Evolutionary conservation across 192 early-diverging fungal genomes (phyloP).

Genomic region (Gonapodya prolifera): DNA sequence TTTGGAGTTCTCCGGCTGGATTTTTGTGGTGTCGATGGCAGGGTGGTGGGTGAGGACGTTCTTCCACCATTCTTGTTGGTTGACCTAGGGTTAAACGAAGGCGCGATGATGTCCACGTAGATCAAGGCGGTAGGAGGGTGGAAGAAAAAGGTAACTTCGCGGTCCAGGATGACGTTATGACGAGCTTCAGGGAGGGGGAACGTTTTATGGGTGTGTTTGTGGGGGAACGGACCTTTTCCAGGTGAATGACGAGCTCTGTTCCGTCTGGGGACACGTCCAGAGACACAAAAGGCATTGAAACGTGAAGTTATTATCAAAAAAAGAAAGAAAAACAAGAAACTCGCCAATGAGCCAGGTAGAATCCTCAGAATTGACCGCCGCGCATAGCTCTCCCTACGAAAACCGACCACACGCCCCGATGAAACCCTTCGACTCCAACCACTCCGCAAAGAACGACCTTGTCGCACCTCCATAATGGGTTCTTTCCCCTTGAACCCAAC

Average conservation of each 20-base stretch:
- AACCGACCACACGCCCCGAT: neutral
- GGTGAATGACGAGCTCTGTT: conserved; percentile 58
- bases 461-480: conserved; percentile 54
- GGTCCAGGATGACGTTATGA: no score
- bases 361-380: conserved; percentile 59
- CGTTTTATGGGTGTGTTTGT: no score
- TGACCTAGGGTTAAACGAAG: no score
- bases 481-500: conserved; percentile 58
- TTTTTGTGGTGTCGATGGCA: conserved; percentile 76
- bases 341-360: conserved; percentile 67
- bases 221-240: conserved; percentile 83
- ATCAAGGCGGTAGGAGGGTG: no score
- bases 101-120: no score
- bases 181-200: no score
- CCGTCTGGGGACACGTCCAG: conserved; percentile 22
- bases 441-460: no score
- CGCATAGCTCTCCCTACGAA: conserved; percentile 53
- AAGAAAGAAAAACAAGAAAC: neutral
- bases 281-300: conserved; percentile 17
- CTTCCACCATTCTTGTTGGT: conserved; percentile 79
- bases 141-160: no score
- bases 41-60: conserved; percentile 68
- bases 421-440: conserved; percentile 3
- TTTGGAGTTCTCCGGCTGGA: conserved; percentile 82
- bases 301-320: neutral